Percentiles rank a stretch among this genome's conserved stretches.
These are phyloP conservation scores for Pseudoturritis turrita DNA, from an alignment of 345 rosid species.

Conservation along the genomic window DNA sequence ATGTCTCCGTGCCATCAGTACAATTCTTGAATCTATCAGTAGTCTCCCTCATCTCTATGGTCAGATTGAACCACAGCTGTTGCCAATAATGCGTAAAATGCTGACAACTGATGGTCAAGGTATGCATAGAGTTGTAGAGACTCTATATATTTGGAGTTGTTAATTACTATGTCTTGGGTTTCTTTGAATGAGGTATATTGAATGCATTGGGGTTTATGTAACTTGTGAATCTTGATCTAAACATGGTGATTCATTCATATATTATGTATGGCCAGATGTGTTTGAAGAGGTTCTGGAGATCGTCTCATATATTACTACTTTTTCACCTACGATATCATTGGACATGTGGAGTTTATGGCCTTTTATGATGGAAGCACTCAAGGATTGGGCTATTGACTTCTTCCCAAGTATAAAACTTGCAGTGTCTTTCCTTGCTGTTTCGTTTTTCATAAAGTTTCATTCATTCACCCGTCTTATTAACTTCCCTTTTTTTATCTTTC, in stretches of 20 bases:
- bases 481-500: not conserved
- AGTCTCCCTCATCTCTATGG: constrained; percentile 85
- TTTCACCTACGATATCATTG: constrained; percentile 84
- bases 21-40: constrained; percentile 91
- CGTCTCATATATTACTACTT: constrained; percentile 90
- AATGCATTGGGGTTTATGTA: not conserved
- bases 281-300: constrained; percentile 99
- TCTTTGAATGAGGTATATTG: constrained; percentile 1
- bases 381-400: constrained; percentile 98
- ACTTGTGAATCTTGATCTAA: not conserved
- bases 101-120: constrained; percentile 99
- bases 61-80: constrained; percentile 79
- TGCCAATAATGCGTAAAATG: constrained; percentile 94
- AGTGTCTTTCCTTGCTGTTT: not conserved
- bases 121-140: constrained; percentile 21
- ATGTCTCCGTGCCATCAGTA: constrained; percentile 94
- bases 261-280: constrained; percentile 57
- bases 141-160: not conserved
- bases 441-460: not conserved
- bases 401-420: constrained; percentile 57
- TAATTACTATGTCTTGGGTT: not conserved
- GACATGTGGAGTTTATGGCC: constrained; percentile 99
- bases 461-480: not conserved
- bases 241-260: not conserved
- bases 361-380: constrained; percentile 84